Percentiles rank a stretch among this genome's conserved stretches.
Evolutionary conservation across 179 eudicot genomes (phyloP).

Genomic region (Carnegiea gigantea): DNA sequence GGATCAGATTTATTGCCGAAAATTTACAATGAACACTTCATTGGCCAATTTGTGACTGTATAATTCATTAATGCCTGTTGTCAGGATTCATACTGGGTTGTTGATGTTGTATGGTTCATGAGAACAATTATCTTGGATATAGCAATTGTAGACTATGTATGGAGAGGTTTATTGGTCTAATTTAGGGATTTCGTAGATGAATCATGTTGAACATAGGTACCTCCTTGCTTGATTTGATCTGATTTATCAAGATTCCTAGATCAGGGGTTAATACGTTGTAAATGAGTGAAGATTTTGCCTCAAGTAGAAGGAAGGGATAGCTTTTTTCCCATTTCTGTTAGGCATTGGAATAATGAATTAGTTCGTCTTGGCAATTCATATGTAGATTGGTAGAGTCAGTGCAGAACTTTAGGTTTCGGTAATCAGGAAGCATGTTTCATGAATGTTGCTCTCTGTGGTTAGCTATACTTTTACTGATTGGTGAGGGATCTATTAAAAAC

Average conservation of each 20-base stretch:
- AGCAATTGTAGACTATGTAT: neutral
- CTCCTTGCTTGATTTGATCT: neutral
- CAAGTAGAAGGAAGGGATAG: neutral
- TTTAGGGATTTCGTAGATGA: neutral
- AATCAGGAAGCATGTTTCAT: neutral
- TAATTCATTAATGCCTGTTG: neutral
- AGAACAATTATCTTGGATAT: neutral
- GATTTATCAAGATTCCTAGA: neutral
- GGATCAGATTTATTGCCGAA: neutral
- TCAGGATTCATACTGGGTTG: neutral
- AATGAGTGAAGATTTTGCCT: neutral
- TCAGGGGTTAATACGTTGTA: neutral
- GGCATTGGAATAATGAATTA: neutral
- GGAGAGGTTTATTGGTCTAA: neutral
- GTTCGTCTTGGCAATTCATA: neutral
- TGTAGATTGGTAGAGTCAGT: neutral
- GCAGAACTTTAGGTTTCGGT: neutral
- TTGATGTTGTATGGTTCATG: neutral
- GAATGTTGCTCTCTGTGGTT: neutral
- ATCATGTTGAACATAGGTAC: neutral
- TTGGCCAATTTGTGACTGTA: neutral
- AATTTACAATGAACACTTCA: neutral
- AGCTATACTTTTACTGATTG: too few relatives aligned
- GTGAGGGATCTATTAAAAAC: too few relatives aligned
- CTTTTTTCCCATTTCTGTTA: neutral